Evolutionary conservation across 31 red algal genomes (phyloP), one percentile per base, ranked within the genome.

Genomic region (Porphyra umbilicalis): DNA sequence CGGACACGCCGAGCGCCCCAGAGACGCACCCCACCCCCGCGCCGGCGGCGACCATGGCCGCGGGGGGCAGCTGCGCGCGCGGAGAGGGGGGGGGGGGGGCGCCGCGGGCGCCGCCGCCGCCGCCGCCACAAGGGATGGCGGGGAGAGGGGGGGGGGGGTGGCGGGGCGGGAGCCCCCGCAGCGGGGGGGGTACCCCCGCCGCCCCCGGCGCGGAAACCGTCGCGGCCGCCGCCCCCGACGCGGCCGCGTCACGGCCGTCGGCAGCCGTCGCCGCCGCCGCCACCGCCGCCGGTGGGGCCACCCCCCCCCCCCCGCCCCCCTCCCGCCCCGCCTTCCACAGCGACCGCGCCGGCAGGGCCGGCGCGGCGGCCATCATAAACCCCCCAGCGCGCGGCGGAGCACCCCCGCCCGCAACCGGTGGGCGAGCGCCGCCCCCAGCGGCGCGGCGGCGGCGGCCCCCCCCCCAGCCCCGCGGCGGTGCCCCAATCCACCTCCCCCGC

Each of bases 1-100:
- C 94, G 77, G 81, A 83, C 38, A 97, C 87, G 46, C 94, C 94
- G 0, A 97, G 77, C 79, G 93, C 83, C 2, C 94, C 94, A 10
- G 94, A 93, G 14, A 83, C 81, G 35, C 93, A 88, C 0, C 94
- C 94, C 8, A 93, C 83, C 6, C 75, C 81, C 30, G 76, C 74
- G 8, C 90, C 94, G 38, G 77, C 34, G 13, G 10, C 87, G 36
- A 84, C 80, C 46, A 93, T 33, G 39, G 76, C n/a, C 81, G 25
- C 33, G 4, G 14, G 68, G 6, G 81, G n/a, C 34, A 18, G 35
- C 25, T 9, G 39, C 3, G 44, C 4, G 44, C 15, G 15, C n/a
- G n/a, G n/a, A n/a, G n/a, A n/a, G 25, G 57, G 25, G 25, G 57
- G 25, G 25, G 11, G 4, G 20, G 30, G 4, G 1, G 20, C 57